Evolutionary conservation across 805 yeast species (phyloP).

Genomic region (Metschnikowia lunata): DNA sequence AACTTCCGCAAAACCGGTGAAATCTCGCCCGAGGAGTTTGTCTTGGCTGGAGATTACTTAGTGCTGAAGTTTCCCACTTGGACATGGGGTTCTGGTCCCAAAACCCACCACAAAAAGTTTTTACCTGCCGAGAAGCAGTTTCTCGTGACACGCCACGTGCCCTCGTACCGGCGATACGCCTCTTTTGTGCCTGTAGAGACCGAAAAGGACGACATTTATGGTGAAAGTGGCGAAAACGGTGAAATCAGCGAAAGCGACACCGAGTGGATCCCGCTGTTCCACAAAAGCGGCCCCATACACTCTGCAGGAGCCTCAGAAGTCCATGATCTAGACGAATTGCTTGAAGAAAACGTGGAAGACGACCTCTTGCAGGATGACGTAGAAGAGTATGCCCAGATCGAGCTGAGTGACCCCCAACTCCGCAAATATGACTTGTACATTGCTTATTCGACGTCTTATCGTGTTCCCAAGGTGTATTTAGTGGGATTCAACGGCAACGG

Average conservation of each 20-base stretch:
- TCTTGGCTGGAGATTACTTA: conserved; percentile 88
- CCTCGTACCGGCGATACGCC: conserved; percentile 58
- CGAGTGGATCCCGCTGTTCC: conserved; percentile 15
- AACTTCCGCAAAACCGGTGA: conserved; percentile 85
- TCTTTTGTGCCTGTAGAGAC: conserved; percentile 6
- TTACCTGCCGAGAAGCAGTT: conserved; percentile 85
- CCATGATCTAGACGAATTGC: conserved; percentile 43
- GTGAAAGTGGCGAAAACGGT: neutral
- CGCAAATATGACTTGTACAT: conserved; percentile 86
- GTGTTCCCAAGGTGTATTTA: conserved; percentile 92
- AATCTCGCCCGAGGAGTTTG: conserved; percentile 93
- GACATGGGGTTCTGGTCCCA: conserved; percentile 64
- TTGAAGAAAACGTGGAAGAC: conserved; percentile 39
- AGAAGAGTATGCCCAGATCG: conserved; percentile 32
- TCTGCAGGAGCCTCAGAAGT: neutral
- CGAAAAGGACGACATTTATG: conserved; percentile 16
- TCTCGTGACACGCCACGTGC: conserved; percentile 84
- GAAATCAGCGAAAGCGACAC: conserved; percentile 3
- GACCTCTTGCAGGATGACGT: conserved; percentile 16
- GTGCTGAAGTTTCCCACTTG: conserved; percentile 93
- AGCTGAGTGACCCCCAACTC: conserved; percentile 30
- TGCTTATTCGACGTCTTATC: conserved; percentile 87
- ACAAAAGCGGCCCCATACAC: no score
- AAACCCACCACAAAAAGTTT: conserved; percentile 50
- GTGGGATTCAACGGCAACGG: conserved; percentile 86